Evolutionary conservation across 2,329 filamentous ascomycete genomes (phyloP).

Genomic region (Cladophialophora carrionii): DNA sequence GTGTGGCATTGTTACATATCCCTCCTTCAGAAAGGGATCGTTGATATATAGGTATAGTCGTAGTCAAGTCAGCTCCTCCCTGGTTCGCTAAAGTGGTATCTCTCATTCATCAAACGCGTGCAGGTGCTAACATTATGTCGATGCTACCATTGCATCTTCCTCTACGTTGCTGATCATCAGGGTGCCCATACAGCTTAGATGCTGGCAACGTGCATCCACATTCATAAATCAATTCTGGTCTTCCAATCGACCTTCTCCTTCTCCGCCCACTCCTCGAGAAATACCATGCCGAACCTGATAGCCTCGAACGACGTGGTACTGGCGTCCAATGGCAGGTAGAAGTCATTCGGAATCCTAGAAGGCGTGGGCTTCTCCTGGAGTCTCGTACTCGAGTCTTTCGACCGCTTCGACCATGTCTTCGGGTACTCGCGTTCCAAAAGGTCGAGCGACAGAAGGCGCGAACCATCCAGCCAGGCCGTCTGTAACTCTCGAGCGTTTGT

Average conservation of each 20-base stretch:
- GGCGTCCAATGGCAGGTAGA: conserved; percentile 48
- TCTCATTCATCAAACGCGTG: neutral
- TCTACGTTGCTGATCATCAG: too few species aligned
- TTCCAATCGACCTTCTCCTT: conserved; percentile 53
- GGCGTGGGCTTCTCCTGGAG: conserved; percentile 41
- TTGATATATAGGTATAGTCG: too few species aligned
- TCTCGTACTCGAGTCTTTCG: conserved; percentile 45
- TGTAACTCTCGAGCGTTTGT: conserved; percentile 50
- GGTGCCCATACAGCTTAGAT: neutral
- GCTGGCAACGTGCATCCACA: conserved; percentile 3
- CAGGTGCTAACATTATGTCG: neutral
- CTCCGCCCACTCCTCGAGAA: conserved; percentile 53
- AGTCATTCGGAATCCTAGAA: conserved; percentile 43
- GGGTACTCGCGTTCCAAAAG: conserved; percentile 49
- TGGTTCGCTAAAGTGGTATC: neutral
- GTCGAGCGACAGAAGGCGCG: conserved; percentile 47
- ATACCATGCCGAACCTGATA: conserved; percentile 49
- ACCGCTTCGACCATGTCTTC: conserved; percentile 49
- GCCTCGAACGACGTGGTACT: conserved; percentile 51
- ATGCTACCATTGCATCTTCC: neutral
- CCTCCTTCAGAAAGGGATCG: too few species aligned
- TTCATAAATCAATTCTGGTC: conserved; percentile 47
- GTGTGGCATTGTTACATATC: too few species aligned
- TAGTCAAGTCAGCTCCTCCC: neutral
- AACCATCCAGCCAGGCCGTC: conserved; percentile 51